Percentiles rank a stretch among this genome's conserved stretches.
These are phyloP conservation scores for Phaffia rhodozyma DNA, from an alignment of 1,284 basidiomycete species.

Conservation along the genomic window DNA sequence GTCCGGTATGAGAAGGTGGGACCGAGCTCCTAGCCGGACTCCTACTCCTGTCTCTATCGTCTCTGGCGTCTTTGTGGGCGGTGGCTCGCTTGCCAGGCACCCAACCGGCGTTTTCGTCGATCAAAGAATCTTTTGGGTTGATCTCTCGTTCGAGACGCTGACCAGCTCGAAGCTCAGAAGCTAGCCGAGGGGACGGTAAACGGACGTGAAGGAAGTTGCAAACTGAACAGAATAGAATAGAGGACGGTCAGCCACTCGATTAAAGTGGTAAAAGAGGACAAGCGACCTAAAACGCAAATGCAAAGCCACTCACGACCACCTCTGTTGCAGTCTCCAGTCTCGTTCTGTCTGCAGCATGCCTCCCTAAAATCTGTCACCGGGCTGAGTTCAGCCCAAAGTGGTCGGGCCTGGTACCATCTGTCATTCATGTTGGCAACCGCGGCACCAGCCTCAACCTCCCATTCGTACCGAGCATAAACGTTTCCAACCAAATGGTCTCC, in stretches of 20 bases:
- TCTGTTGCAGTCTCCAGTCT: slow-evolving; percentile 90
- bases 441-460: slow-evolving; percentile 91
- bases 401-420: slow-evolving; percentile 94
- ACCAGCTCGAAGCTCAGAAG: slow-evolving; percentile 7
- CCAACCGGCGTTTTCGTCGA: slow-evolving; percentile 16
- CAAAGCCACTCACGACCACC: slow-evolving; percentile 49
- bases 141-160: slow-evolving; percentile 17
- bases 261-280: neutral
- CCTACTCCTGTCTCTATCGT: slow-evolving; percentile 3
- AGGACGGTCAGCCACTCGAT: neutral
- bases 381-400: slow-evolving; percentile 94
- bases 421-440: slow-evolving; percentile 90
- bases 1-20: no score
- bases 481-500: slow-evolving; percentile 98
- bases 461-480: slow-evolving; percentile 95
- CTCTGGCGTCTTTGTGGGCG: neutral
- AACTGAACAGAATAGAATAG: slow-evolving; percentile 32
- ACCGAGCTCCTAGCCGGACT: neutral
- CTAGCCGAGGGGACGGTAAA: neutral
- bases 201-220: slow-evolving; percentile 93
- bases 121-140: neutral
- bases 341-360: slow-evolving; percentile 96
- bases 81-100: slow-evolving; percentile 7
- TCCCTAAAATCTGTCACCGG: slow-evolving; percentile 99
- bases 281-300: neutral